Evolutionary conservation across 495 filamentous ascomycete genomes (phyloP).

Genomic region (Neurospora tetrasperma): DNA sequence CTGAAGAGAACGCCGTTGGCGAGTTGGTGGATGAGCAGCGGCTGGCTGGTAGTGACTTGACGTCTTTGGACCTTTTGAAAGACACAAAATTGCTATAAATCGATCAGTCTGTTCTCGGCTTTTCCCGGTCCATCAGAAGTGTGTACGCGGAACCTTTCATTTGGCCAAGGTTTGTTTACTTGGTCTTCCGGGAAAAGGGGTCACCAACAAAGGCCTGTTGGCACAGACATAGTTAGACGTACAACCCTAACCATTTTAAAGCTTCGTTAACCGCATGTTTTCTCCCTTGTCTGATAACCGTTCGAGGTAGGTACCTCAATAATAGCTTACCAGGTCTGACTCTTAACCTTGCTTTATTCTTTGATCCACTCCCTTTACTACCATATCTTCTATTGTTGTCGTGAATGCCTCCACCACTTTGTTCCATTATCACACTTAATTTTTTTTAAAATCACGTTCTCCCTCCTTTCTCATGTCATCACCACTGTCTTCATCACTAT

Average conservation of each 20-base stretch:
- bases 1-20: neutral
- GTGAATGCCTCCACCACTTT: neutral
- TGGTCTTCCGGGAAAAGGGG: neutral
- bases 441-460: neutral
- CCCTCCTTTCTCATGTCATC: neutral
- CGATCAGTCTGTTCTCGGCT: neutral
- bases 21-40: neutral
- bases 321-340: neutral
- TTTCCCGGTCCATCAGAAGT: neutral
- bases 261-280: neutral
- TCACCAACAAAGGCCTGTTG: neutral
- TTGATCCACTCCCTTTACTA: neutral
- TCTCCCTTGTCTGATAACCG: neutral
- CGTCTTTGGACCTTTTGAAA: neutral
- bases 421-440: neutral
- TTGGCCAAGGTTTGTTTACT: neutral
- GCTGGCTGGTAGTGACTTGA: neutral
- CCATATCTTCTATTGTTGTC: neutral
- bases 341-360: neutral
- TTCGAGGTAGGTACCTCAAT: neutral
- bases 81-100: neutral
- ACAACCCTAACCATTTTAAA: neutral
- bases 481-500: neutral
- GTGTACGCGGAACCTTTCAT: neutral
- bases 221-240: neutral